Base-by-base conservation (phyloP, 768 basidiomycete genomes). In the Lentinula raphanica region DNA sequence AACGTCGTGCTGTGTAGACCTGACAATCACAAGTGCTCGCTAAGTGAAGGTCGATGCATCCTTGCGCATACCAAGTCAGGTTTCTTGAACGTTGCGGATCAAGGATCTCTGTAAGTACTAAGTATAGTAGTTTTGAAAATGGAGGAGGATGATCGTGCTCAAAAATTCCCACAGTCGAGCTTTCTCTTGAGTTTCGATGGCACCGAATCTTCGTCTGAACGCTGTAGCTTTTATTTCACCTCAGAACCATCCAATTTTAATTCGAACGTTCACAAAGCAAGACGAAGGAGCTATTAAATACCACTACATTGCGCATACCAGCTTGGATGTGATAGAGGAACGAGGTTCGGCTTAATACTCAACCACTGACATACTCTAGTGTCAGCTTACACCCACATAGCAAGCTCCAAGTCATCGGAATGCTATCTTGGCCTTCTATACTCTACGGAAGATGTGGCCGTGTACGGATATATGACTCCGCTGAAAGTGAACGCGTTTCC, bases 391-490 rank as follows among this genome's bases (percentile, higher is more conserved):
- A 79, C 79, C 42, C 71, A 66, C 67, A 74, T 62, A 27, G 64
- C 78, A 59, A 79, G 78, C 17, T 76, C 76, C 28, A 92, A 91
- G 70, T 74, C 81, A 3, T 76, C 75, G 4, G 92, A 95, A 32
- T 87, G 88, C 67, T 96, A 94, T 67, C 79, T 94, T 36, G 93
- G 92, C 5, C 76, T 95, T 56, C 72, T 96, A 25, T 93, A 92
- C 69, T 81, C 87, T n/a, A 88, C 95, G 79, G 94, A 96, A 71
- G 93, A 95, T 63, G 88, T 92, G 50, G 92, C 91, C 2, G 90
- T 93, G 38, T 95, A 95, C 70, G 94, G 93, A 39, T 96, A 93
- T 71, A 83, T 94, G 50, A 94, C 92, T 9, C 91, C 93, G 12
- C 75, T 92, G 60, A 91, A 88, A 67, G 79, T 94, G 65, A 94